Base-by-base conservation (phyloP, 441 rosid genomes). In the Pelargonium australe region DNA sequence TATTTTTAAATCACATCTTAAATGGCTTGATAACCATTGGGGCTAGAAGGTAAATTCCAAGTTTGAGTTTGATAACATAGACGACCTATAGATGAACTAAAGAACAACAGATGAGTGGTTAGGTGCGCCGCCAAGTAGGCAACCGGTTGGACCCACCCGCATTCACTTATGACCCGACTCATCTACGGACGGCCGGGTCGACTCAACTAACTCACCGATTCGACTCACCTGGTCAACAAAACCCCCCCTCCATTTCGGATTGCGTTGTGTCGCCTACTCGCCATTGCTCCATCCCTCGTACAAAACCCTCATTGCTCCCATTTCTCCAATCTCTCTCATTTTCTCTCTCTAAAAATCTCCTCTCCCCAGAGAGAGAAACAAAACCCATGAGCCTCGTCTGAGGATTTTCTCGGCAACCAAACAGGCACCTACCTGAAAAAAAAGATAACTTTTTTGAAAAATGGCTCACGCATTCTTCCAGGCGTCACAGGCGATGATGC, bases 401-500 rank as follows among this genome's bases (percentile, higher is more conserved):
- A 57, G 62, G 31, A 19, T 57, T 57, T 49, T 57, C 28, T 57
- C 62, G 62, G 62, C 13, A 57, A 57, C 62, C 62, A 57, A 57
- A 0, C 28, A 57, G 28, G 10, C 62, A 57, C 28, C 62, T 57
- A 40, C 43, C 43, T 0, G 19, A 9, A 2, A 5, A 14, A 16
- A 16, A 57, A 57, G 28, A 57, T 20, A 17, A 9, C 10, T 5
- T 49, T 49, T n/a, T 49, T 49, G 61, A 55, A 57, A 57, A 57
- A 57, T 57, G 62, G 62, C 62, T 57, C 62, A 57, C 62, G 62
- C 62, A 57, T 57, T 57, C 28, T 57, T 57, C 62, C 62, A 57
- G 62, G 62, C 62, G 19, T 57, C 62, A 7, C 62, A 17, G 11
- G 62, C 62, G 62, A 57, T 57, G 62, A 57, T 57, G 62, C 62